Base-by-base conservation (phyloP, 139 green algal species). In the Coelastrella sp. region DNA sequence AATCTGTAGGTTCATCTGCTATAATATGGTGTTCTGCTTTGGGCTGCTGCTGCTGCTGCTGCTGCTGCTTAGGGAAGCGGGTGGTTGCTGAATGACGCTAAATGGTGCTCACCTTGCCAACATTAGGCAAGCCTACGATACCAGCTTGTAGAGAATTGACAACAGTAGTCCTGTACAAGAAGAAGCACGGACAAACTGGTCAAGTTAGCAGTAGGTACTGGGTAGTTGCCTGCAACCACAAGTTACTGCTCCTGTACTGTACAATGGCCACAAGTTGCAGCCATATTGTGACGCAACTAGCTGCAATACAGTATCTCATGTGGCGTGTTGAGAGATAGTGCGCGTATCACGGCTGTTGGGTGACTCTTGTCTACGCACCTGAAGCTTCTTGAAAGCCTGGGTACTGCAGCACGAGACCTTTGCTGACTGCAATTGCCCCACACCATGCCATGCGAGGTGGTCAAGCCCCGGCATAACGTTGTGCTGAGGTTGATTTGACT, bases 71-170 rank as follows among this genome's bases (percentile, higher is more conserved):
- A 11, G 25, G n/a, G n/a, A n/a, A n/a, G n/a, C n/a, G n/a, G n/a
- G n/a, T n/a, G n/a, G n/a, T n/a, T n/a, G n/a, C n/a, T n/a, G n/a
- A n/a, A n/a, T n/a, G n/a, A n/a, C n/a, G 66, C 66, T 74, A 27
- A 35, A 2, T 64, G 53, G 41, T 4, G 21, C 76, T 23, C 73
- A 96, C 93, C 93, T 99, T 99, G 79, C 97, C 97, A 2, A 99
- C 97, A 85, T 99, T 98, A 34, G 96, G 97, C 13, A 99, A 91
- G 1, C 97, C 97, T 27, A 99, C 97, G 66, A 99, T 99, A 50
- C 97, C 97, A 66, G 81, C 81, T 53, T 87, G 81, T 8, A 87
- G 53, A 3, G 69, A 66, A 53, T 80, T 81, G 0, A 64, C 27
- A 51, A 81, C 64, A 19, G 81, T 87, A 8, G 79, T 85, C 45